Base-by-base conservation (phyloP, 345 rosid species). In the Brassica nigra region DNA sequence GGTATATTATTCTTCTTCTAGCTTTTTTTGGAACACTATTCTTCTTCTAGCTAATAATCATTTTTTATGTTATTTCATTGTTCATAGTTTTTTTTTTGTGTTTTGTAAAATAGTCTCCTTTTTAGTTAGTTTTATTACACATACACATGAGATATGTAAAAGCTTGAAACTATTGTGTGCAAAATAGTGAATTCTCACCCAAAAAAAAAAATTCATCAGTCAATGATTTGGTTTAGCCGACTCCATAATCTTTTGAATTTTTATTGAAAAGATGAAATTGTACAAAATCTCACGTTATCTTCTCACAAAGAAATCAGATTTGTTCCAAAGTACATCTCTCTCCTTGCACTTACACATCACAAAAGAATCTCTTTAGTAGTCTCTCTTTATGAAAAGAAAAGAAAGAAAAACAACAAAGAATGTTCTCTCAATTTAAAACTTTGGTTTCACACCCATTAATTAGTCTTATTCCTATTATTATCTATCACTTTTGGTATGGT, bases 371-470 rank as follows among this genome's bases (percentile, higher is more conserved):
- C 77, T 76, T 84, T 84, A 71, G 30, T 76, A 57, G 73, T 68
- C 61, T 83, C 2, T 71, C 86, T 81, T 84, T 84, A 81, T 61
- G 73, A 75, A 84, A 79, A 82, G 79, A 68, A 78, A 78, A 68
- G 59, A 78, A 75, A 81, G 58, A 80, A 75, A 80, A 74, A 74
- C 42, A 74, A 66, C 70, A 67, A 49, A 33, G 70, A 73, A 80
- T 80, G 75, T 75, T 80, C 76, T 74, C 79, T 80, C 52, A 47
- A 44, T 79, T 66, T 9, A 52, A 62, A 69, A 70, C 20, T 15
- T 79, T 79, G 70, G 54, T 57, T 78, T 78, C 62, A 49, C 8
- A 74, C 79, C 29, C 71, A 74, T 80, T 70, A 54, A 61, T 80
- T 63, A 30, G 42, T 76, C 58, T 63, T 69, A 76, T 70, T 76